Conservation (phyloP, 805 yeast species). For the Ogataea paradorogensis region DNA sequence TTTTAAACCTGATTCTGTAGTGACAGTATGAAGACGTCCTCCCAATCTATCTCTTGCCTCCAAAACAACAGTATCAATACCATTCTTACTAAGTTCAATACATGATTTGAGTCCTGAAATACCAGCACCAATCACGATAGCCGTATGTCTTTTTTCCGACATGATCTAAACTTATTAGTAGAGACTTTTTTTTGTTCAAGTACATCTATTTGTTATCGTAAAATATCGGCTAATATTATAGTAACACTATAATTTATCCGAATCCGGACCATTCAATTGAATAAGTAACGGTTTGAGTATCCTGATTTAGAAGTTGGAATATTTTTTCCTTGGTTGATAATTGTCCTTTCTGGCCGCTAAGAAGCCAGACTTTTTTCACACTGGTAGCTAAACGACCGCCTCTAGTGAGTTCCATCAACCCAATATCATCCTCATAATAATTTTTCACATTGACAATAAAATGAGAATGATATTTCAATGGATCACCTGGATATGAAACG, state of each 20-base stretch:
- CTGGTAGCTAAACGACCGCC: conserved; percentile 93
- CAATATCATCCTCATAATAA: conserved; percentile 49
- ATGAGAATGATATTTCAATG: conserved; percentile 86
- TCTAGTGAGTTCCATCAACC: conserved; percentile 58
- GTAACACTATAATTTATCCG: conserved; percentile 46
- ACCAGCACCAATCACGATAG: conserved; percentile 54
- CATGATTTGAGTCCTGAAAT: conserved; percentile 53
- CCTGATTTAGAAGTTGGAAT: neutral
- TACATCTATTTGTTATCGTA: conserved; percentile 34
- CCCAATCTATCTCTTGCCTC: conserved; percentile 60
- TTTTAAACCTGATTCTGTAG: conserved; percentile 25
- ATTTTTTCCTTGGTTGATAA: conserved; percentile 13
- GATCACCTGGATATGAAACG: conserved; percentile 94
- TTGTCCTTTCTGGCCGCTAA: conserved; percentile 38
- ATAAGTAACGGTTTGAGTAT: conserved; percentile 43
- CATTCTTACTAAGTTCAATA: conserved; percentile 34
- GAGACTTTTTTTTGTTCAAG: neutral
- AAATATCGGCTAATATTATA: conserved; percentile 6
- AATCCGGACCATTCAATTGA: conserved; percentile 97
- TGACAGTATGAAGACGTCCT: conserved; percentile 57
- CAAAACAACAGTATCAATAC: conserved; percentile 41
- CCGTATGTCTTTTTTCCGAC: conserved; percentile 20
- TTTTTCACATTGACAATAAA: conserved; percentile 57
- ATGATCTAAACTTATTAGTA: neutral
- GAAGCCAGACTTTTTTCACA: conserved; percentile 81